Base-by-base conservation (phyloP, 768 basidiomycete genomes). In the Dacryopinax spathularia region DNA sequence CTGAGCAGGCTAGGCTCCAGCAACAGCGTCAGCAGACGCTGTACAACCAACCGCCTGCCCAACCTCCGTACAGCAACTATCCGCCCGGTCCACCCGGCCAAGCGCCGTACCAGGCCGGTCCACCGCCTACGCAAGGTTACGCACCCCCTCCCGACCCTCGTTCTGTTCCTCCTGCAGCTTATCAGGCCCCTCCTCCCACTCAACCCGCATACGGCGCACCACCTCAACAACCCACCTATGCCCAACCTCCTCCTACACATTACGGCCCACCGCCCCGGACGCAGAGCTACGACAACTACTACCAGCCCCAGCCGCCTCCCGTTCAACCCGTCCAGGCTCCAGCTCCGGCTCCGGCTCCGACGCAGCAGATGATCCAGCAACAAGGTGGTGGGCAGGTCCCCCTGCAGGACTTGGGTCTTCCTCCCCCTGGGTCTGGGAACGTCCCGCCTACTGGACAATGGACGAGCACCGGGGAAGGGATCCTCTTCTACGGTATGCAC, bases 401-500 rank as follows among this genome's bases (percentile, higher is more conserved):
- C 5, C 39, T 41, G 39, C 39, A 41, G 39, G 39, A 41, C 18
- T 22, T 41, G 5, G 39, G 39, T 22, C 16, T 41, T 22, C 39
- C 39, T 27, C 16, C 59, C 7, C 3, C 59, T 6, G 27, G 59
- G 59, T 18, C 18, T 13, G 12, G 33, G 33, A 34, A 25, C 6
- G 43, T 20, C 34, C 35, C 75, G 10, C 83, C 84, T n/a, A 87
- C 87, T 3, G 85, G 84, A 0, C 84, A 90, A 69, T 85, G 84
- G 48, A 89, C 87, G 6, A 91, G 94, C 61, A 86, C 87, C 39
- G 93, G 93, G 0, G 78, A 81, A 36, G 83, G 83, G 0, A 87
- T 97, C 33, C 70, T 93, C 69, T 95, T 96, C 77, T 94, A 91
- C 69, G 91, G 92, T 91, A 66, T 67, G 88, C 79, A 35, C 61